Percentiles rank a stretch among this genome's conserved stretches.
These are phyloP conservation scores for Russula sp. DNA, from an alignment of 768 basidiomycete species.

Conservation along the genomic window DNA sequence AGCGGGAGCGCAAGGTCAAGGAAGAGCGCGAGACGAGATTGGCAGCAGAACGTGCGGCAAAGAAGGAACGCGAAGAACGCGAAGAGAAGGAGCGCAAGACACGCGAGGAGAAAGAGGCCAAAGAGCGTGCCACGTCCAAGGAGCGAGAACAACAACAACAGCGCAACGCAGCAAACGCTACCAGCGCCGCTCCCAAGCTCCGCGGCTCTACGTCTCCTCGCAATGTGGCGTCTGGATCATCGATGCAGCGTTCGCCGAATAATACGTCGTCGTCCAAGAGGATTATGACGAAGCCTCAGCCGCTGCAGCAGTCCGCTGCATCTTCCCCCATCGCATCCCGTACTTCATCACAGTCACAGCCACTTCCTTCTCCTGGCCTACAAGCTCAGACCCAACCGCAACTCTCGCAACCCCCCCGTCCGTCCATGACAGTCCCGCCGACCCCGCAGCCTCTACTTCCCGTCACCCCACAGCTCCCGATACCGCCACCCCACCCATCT, in stretches of 20 bases:
- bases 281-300: slow-evolving; percentile 50
- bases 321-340: slow-evolving; percentile 34
- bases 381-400: slow-evolving; percentile 34
- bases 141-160: slow-evolving; percentile 39
- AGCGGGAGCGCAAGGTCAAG: slow-evolving; percentile 58
- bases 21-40: slow-evolving; percentile 63
- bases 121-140: slow-evolving; percentile 41
- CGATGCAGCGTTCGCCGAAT: slow-evolving; percentile 47
- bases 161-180: slow-evolving; percentile 26
- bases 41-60: slow-evolving; percentile 53
- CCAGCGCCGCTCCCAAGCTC: slow-evolving; percentile 40
- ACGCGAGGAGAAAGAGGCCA: slow-evolving; percentile 40
- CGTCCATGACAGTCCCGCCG: slow-evolving; percentile 50
- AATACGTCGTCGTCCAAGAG: slow-evolving; percentile 57
- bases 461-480: slow-evolving; percentile 40
- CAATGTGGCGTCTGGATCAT: slow-evolving; percentile 46
- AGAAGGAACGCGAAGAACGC: slow-evolving; percentile 58
- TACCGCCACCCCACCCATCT: slow-evolving; percentile 22
- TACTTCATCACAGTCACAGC: slow-evolving; percentile 41
- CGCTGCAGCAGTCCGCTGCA: slow-evolving; percentile 24
- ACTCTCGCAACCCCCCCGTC: slow-evolving; percentile 39
- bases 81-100: slow-evolving; percentile 37
- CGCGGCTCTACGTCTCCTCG: slow-evolving; percentile 55
- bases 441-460: slow-evolving; percentile 47
- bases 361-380: slow-evolving; percentile 35